Evolutionary conservation across 2,329 filamentous ascomycete species (phyloP), one percentile per base, ranked within the genome.

Genomic region (Penicillium aurantiogriseum): DNA sequence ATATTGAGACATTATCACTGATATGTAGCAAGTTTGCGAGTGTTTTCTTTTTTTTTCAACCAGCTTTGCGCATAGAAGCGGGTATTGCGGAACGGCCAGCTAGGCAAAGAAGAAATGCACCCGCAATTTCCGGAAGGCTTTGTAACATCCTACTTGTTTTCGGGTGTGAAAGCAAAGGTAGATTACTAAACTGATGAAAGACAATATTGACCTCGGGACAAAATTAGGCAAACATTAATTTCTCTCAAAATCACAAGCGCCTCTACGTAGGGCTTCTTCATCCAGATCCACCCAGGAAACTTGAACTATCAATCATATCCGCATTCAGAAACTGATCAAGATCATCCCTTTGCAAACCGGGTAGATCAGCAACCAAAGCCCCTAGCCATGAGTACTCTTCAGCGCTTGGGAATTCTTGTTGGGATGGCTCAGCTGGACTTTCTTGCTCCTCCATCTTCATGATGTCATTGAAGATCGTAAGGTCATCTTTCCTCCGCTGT

Each of bases 341-440:
- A 47, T 79, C 75, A 21, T 76, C 61, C 15, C 75, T 70, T 27
- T 75, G 71, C 13, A 79, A 61, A 6, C 70, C 71, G 0, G 75
- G 76, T 19, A 80, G 61, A 31, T 80, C 77, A 1, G 74, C 72
- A 0, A 76, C 71, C 23, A 80, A 51, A 2, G 67, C 73, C 4
- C 75, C 75, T 5, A 80, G 58, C 77, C 77, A 77, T 0, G 65
- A 68, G 29, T 71, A 69, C 21, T 76, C 73, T 10, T 70, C 65
- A 0, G 62, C 60, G 19, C 56, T 74, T 31, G 62, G 62, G 15
- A 59, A 56, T 31, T 60, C 56, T n/a, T 54, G 54, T 25, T 45
- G 40, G 3, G 46, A 57, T 59, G 25, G 52, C 49, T 51, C 58
- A 29, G 58, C 11, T n/a, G 46, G 53, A 15, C 19, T 31, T 17